Evolutionary conservation across 345 rosid genomes (phyloP).

Genomic region (Eucalyptus sp.): DNA sequence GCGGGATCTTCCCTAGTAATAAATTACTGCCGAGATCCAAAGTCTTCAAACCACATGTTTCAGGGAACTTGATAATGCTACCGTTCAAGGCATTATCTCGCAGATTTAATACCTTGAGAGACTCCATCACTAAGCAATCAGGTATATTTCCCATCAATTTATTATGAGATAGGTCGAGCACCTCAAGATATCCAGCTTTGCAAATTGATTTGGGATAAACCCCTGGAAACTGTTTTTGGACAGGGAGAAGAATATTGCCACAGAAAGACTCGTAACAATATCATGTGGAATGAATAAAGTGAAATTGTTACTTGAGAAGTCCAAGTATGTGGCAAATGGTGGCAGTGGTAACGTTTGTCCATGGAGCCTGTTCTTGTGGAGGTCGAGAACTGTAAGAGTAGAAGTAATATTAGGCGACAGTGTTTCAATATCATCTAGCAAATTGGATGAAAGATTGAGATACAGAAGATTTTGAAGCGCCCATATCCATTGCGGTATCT

Average conservation of each 20-base stretch:
- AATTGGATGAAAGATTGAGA: slow-evolving; percentile 13
- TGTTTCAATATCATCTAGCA: not conserved
- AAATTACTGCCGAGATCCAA: slow-evolving; percentile 19
- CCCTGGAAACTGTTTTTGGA: not conserved
- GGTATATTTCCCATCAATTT: rapidly evolving
- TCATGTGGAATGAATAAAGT: not conserved
- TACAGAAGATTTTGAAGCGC: not conserved
- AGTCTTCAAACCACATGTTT: slow-evolving; percentile 5
- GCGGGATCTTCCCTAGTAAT: slow-evolving; percentile 10
- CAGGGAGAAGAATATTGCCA: not conserved
- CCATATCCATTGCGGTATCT: slow-evolving; percentile 41
- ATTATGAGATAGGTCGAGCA: not conserved
- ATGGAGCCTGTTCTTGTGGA: not conserved
- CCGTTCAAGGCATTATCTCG: not conserved
- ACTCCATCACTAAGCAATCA: not conserved
- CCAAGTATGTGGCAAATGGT: not conserved
- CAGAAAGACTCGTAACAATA: rapidly evolving
- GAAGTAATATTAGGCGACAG: not conserved
- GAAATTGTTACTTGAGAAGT: not conserved
- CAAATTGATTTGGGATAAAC: not conserved
- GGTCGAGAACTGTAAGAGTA: not conserved
- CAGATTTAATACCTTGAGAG: slow-evolving; percentile 1
- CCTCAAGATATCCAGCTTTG: not conserved
- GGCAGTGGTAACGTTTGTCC: not conserved
- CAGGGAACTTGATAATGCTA: not conserved